A percentile compares a stretch with the other conserved stretches of the same genome.
phyloP scores from a whole-genome alignment of 2,329 filamentous ascomycete genomes.

The Neophaeococcomyces mojaviensis region DNA sequence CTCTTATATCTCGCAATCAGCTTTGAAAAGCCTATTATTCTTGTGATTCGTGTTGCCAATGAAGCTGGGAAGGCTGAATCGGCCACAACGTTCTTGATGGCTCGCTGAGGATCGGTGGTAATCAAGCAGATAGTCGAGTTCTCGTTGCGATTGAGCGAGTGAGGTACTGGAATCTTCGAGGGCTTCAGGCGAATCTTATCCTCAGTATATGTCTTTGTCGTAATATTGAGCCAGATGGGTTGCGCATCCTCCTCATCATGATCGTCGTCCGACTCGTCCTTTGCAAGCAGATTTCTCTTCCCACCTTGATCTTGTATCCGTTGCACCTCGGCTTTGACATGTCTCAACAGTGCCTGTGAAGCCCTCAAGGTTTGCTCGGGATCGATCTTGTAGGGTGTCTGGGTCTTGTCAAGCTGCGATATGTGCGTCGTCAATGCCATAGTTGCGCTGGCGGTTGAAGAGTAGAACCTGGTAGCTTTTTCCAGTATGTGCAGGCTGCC shows the following conservation, averaged over 20 bases:
- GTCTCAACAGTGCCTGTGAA: slow-evolving; percentile 50
- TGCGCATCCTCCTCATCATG: slow-evolving; percentile 43
- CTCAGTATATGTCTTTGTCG: slow-evolving; percentile 59
- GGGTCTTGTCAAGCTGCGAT: slow-evolving; percentile 9
- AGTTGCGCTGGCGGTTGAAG: not conserved
- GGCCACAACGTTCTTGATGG: slow-evolving; percentile 81
- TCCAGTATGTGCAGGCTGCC: no score
- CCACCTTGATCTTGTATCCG: slow-evolving; percentile 40
- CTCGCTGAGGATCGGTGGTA: slow-evolving; percentile 71
- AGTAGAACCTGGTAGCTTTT: no score
- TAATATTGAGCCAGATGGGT: slow-evolving; percentile 54
- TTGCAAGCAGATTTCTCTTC: slow-evolving; percentile 49
- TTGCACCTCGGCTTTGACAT: slow-evolving; percentile 46
- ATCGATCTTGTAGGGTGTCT: slow-evolving; percentile 40
- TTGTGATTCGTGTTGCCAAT: slow-evolving; percentile 60
- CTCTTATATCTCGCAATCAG: slow-evolving; percentile 82
- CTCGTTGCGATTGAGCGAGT: slow-evolving; percentile 62
- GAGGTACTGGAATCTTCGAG: slow-evolving; percentile 69
- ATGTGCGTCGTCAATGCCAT: slow-evolving; percentile 10
- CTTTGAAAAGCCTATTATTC: slow-evolving; percentile 75
- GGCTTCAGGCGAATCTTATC: slow-evolving; percentile 78
- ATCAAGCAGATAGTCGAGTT: slow-evolving; percentile 74
- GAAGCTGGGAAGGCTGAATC: slow-evolving; percentile 62
- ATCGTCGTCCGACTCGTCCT: slow-evolving; percentile 40
- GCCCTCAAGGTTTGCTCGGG: slow-evolving; percentile 50